phyloP scores from a whole-genome alignment of 1,139 yeast species.

The Meyerozyma smithsonii region DNA sequence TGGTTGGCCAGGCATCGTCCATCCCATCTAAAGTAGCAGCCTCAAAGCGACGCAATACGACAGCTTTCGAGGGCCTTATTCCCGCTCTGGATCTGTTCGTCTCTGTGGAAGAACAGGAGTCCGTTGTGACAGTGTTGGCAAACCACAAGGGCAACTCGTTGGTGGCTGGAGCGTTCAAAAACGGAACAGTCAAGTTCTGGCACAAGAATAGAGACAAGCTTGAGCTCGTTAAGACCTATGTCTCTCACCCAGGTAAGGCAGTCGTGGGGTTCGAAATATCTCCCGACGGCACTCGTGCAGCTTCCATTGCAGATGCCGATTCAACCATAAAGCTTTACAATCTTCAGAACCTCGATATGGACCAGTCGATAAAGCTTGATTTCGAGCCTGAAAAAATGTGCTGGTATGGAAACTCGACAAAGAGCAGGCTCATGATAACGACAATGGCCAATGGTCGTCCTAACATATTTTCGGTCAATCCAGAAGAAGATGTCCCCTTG shows the following conservation, averaged over 20 bases:
- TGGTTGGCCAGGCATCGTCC: too few relatives aligned
- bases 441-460: background rate
- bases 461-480: constrained; percentile 13
- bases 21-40: background rate
- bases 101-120: background rate
- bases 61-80: background rate
- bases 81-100: background rate
- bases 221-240: constrained; percentile 32
- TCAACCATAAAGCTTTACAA: constrained; percentile 33
- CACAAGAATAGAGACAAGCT: constrained; percentile 15
- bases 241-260: constrained; percentile 21
- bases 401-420: background rate
- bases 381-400: constrained; percentile 16
- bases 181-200: constrained; percentile 43
- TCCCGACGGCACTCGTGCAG: constrained; percentile 20
- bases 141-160: constrained; percentile 6
- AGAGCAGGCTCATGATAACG: background rate
- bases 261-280: constrained; percentile 13
- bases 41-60: background rate
- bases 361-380: constrained; percentile 23
- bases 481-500: constrained; percentile 14
- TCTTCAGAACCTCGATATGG: constrained; percentile 36
- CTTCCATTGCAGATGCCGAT: constrained; percentile 26
- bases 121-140: background rate
- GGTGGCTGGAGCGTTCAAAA: constrained; percentile 31